A percentile compares a stretch with the other conserved stretches of the same genome.
Conservation (phyloP, 495 filamentous ascomycete genomes). For the Xanthoparmelia taractica region DNA sequence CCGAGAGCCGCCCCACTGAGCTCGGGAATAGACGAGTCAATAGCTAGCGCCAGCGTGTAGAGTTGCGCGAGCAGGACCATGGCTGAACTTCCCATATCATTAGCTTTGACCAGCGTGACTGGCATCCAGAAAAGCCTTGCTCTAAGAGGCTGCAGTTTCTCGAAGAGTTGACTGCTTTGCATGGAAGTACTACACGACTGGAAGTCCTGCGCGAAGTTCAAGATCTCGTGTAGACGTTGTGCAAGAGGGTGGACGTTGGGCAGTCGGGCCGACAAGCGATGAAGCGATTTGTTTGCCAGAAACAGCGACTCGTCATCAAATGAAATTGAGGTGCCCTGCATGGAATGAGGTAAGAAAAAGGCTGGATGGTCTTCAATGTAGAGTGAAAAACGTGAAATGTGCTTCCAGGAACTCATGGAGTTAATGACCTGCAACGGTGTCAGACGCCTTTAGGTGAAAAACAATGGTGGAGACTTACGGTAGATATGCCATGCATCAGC, state of each 20-base stretch:
- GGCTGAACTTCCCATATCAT: constrained; percentile 36
- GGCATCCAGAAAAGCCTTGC: constrained; percentile 96
- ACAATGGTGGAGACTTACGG: constrained; percentile 45
- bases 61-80: constrained; percentile 73
- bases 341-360: constrained; percentile 43
- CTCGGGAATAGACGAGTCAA: constrained; percentile 88
- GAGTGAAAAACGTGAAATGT: constrained; percentile 75
- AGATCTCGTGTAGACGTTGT: constrained; percentile 67
- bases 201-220: constrained; percentile 72
- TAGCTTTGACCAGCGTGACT: constrained; percentile 55
- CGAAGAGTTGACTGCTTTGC: constrained; percentile 64
- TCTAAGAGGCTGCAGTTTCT: constrained; percentile 74
- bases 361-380: constrained; percentile 62
- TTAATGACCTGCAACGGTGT: constrained; percentile 61
- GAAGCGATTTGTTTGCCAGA: constrained; percentile 58
- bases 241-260: constrained; percentile 65
- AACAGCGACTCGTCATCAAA: constrained; percentile 62
- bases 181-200: constrained; percentile 60
- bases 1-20: constrained; percentile 82
- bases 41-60: constrained; percentile 74
- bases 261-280: constrained; percentile 62
- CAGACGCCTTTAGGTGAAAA: constrained; percentile 25
- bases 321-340: constrained; percentile 54
- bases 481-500: constrained; percentile 83
- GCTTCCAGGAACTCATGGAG: constrained; percentile 88